Conservation (phyloP, 2,329 filamentous ascomycete species). For the Hypoxylon sp. region DNA sequence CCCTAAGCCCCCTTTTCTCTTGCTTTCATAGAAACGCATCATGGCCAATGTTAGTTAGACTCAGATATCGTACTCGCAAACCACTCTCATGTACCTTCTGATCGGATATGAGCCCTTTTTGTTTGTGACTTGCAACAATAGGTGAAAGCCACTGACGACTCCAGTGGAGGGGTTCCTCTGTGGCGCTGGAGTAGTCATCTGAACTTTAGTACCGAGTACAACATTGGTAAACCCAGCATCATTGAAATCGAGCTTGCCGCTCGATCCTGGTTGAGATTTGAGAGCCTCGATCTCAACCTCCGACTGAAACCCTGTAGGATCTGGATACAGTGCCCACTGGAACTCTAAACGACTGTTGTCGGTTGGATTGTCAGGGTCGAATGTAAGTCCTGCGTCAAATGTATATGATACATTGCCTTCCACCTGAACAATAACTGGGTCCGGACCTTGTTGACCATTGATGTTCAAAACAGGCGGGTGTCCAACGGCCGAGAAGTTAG, state of each 20-base stretch:
- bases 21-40: too few species aligned
- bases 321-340: constrained; percentile 7
- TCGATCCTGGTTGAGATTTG: neutral
- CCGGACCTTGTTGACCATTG: constrained; percentile 15
- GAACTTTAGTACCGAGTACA: constrained; percentile 10
- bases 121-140: constrained; percentile 22
- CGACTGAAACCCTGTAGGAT: neutral
- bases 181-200: constrained; percentile 1
- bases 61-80: constrained; percentile 23
- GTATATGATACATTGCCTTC: constrained; percentile 14
- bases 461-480: constrained; percentile 21
- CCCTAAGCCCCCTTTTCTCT: too few species aligned
- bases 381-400: constrained; percentile 17
- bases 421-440: constrained; percentile 4
- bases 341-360: constrained; percentile 12
- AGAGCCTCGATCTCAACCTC: constrained; percentile 9
- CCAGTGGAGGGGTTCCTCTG: neutral
- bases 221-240: constrained; percentile 13
- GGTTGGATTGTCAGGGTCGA: constrained; percentile 12
- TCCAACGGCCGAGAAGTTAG: constrained; percentile 7
- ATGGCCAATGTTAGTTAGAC: neutral
- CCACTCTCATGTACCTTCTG: constrained; percentile 22
- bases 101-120: constrained; percentile 20
- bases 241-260: neutral
- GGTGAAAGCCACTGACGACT: neutral